These are phyloP conservation scores for Bothriochloa decipiens DNA, from an alignment of 176 grass and related monocot genomes.

Conservation along the genomic window DNA sequence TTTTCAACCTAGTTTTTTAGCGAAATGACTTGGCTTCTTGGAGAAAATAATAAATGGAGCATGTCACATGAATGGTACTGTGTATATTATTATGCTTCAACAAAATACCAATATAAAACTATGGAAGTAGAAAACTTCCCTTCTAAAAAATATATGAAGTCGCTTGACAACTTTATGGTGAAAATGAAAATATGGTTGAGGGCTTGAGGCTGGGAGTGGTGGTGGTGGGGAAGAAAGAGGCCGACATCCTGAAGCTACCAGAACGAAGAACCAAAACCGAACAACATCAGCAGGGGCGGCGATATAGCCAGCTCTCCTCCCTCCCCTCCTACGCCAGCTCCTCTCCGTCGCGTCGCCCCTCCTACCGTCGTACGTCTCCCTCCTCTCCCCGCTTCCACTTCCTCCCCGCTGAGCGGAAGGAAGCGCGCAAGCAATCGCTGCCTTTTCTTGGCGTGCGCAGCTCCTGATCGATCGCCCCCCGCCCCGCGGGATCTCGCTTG, in stretches of 20 bases:
- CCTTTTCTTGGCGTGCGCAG: slow-evolving; percentile 44
- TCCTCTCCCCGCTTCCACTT: slow-evolving; percentile 20
- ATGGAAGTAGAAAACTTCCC: neutral
- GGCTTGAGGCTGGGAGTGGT: neutral
- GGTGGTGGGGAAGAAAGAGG: neutral
- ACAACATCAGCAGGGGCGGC: neutral
- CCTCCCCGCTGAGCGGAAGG: slow-evolving; percentile 21
- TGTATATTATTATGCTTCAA: neutral
- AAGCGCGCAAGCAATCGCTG: slow-evolving; percentile 30
- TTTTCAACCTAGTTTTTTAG: no score
- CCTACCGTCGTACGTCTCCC: slow-evolving; percentile 29
- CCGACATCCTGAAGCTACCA: slow-evolving; percentile 23
- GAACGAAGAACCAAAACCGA: slow-evolving; percentile 19
- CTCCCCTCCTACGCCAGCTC: neutral
- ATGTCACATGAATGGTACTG: neutral
- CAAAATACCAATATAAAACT: neutral
- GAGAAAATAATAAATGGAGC: neutral
- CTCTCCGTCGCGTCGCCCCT: neutral
- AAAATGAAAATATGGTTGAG: neutral
- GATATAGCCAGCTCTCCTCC: slow-evolving; percentile 21
- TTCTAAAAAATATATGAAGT: neutral
- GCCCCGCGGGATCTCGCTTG: slow-evolving; percentile 33
- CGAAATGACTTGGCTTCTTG: neutral
- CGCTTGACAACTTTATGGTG: neutral
- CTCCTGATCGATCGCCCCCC: neutral